phyloP scores from a whole-genome alignment of 2,329 filamentous ascomycete genomes.

The Paraphaeosphaeria sporulosa region DNA sequence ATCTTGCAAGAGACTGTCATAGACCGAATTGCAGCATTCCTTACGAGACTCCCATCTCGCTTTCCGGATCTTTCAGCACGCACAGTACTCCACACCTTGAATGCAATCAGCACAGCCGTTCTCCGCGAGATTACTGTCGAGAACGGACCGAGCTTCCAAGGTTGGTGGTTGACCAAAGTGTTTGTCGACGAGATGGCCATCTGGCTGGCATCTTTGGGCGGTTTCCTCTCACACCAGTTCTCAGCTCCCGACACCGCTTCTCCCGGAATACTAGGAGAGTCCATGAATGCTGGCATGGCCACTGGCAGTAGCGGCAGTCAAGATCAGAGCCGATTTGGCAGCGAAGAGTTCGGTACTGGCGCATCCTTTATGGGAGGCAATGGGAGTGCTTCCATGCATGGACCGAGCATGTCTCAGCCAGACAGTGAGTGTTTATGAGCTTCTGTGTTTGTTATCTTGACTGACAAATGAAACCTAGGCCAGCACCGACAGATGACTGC shows the following conservation, averaged over 20 bases:
- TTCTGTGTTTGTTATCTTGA: conserved; percentile 20
- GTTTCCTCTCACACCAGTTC: conserved; percentile 73
- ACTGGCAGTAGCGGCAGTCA: conserved; percentile 48
- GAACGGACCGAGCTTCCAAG: conserved; percentile 81
- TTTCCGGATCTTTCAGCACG: conserved; percentile 78
- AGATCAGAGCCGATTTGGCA: conserved; percentile 49
- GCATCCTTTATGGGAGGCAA: conserved; percentile 43
- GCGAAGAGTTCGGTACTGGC: conserved; percentile 45
- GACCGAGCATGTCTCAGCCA: conserved; percentile 27
- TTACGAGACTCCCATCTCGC: conserved; percentile 71
- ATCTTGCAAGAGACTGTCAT: conserved; percentile 63
- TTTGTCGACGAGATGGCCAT: conserved; percentile 95
- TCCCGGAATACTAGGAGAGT: conserved; percentile 37
- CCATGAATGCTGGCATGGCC: conserved; percentile 38
- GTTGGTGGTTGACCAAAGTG: conserved; percentile 94
- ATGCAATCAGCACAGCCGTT: conserved; percentile 76
- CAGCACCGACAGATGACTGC: conserved; percentile 43
- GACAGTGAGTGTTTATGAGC: conserved; percentile 40
- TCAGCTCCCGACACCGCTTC: conserved; percentile 39
- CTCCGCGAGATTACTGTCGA: conserved; percentile 83
- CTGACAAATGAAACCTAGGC: conserved; percentile 47
- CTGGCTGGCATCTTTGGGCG: conserved; percentile 88
- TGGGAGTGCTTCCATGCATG: conserved; percentile 34
- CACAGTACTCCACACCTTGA: conserved; percentile 78
- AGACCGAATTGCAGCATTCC: conserved; percentile 79